phyloP scores from a whole-genome alignment of 2,329 filamentous ascomycete species.

The Knoxdaviesia capensis region DNA sequence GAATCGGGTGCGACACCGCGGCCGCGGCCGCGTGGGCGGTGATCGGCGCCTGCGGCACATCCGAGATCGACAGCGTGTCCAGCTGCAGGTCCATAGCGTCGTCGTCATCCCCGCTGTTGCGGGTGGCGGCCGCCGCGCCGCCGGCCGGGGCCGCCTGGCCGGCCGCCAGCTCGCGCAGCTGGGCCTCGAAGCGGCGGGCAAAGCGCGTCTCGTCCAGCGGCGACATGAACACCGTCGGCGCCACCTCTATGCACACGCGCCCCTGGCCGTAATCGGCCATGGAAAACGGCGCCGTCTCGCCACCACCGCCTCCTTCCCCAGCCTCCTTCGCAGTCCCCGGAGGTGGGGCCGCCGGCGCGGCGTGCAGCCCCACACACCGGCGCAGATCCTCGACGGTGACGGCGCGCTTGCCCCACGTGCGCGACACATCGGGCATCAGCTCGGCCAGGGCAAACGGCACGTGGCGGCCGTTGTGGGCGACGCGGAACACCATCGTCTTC shows the following conservation, averaged over 20 bases:
- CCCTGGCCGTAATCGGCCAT: conserved; percentile 31
- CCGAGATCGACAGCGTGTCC: conserved; percentile 27
- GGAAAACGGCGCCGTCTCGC: conserved; percentile 17
- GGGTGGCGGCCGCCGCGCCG: background rate
- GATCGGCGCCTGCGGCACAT: conserved; percentile 17
- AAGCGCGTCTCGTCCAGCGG: too few species aligned
- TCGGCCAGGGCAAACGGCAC: conserved; percentile 42
- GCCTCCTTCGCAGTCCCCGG: conserved; percentile 9
- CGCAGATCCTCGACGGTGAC: conserved; percentile 47
- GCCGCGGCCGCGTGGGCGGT: conserved; percentile 10
- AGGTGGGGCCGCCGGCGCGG: conserved; percentile 13
- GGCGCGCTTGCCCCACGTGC: conserved; percentile 51
- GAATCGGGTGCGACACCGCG: conserved; percentile 30
- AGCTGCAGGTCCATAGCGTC: conserved; percentile 25
- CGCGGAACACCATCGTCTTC: conserved; percentile 46
- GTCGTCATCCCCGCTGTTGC: conserved; percentile 7
- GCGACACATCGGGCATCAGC: conserved; percentile 41
- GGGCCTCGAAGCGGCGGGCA: conserved; percentile 22
- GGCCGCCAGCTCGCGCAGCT: conserved; percentile 25
- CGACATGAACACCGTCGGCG: conserved; percentile 7
- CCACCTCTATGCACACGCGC: conserved; percentile 38
- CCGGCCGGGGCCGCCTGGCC: conserved; percentile 10
- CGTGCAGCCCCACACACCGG: conserved; percentile 43
- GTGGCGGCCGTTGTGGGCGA: conserved; percentile 44
- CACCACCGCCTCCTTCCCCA: background rate